Evolutionary conservation across 306 rosid genomes (phyloP).

Genomic region (Fragaria nilgerrensis): DNA sequence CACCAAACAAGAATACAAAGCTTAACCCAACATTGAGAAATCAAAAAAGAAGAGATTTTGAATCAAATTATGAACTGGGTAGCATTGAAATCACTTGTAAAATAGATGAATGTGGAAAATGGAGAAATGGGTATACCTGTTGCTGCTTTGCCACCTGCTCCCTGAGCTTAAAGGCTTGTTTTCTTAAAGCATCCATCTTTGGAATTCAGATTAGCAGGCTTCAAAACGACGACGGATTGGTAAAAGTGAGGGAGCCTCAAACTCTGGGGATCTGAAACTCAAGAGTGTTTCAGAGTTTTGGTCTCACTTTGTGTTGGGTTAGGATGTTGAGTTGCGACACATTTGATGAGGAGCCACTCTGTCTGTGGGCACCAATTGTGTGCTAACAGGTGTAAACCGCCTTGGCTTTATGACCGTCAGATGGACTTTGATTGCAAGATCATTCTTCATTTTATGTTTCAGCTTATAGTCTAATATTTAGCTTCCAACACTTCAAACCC

Average conservation of each 20-base stretch:
- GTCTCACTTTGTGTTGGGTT: background rate
- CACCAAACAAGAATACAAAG: background rate
- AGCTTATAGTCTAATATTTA: background rate
- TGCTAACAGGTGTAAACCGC: background rate
- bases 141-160: slow-evolving; percentile 97
- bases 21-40: background rate
- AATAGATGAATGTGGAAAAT: background rate
- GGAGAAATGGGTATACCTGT: slow-evolving; percentile 43
- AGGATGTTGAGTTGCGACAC: slow-evolving; percentile 6
- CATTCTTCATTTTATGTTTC: background rate
- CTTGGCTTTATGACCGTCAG: background rate
- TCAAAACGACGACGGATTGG: slow-evolving; percentile 6
- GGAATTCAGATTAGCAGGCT: background rate
- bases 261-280: slow-evolving; percentile 12
- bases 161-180: slow-evolving; percentile 82
- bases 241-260: background rate
- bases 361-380: background rate
- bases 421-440: background rate
- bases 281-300: background rate
- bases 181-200: slow-evolving; percentile 80
- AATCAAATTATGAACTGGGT: background rate
- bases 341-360: background rate
- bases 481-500: background rate
- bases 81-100: background rate
- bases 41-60: background rate